phyloP scores from a whole-genome alignment of 345 rosid genomes.

The Ailanthus altissimus region DNA sequence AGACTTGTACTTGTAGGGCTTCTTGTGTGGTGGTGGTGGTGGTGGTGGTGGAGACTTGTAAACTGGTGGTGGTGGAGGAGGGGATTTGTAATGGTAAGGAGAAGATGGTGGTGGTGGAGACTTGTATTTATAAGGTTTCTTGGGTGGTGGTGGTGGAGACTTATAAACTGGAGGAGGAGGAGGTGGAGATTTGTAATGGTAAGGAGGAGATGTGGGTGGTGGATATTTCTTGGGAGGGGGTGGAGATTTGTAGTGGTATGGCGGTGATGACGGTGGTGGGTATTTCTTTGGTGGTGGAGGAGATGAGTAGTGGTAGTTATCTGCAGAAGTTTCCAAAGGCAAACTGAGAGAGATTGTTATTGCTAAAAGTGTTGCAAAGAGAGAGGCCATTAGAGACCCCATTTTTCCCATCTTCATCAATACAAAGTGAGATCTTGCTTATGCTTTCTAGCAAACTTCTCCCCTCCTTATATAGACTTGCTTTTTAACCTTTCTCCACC shows the following conservation, averaged over 20 bases:
- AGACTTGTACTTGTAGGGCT: slow-evolving; percentile 12
- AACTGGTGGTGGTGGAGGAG: slow-evolving; percentile 27
- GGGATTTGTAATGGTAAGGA: slow-evolving; percentile 25
- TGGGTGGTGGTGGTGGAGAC: slow-evolving; percentile 23
- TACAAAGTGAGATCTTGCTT: slow-evolving; percentile 21
- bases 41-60: slow-evolving; percentile 26
- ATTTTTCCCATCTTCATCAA: slow-evolving; percentile 44
- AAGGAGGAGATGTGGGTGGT: slow-evolving; percentile 5
- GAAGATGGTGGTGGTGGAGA: slow-evolving; percentile 32
- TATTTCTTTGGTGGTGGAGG: slow-evolving; percentile 27
- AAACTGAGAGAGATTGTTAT: slow-evolving; percentile 46
- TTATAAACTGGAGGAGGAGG: slow-evolving; percentile 24
- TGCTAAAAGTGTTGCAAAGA: slow-evolving; percentile 48
- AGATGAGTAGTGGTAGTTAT: slow-evolving; percentile 38
- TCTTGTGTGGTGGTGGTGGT: slow-evolving; percentile 21
- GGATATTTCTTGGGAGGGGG: slow-evolving; percentile 21
- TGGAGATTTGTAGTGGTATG: slow-evolving; percentile 9
- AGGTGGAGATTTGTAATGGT: neutral
- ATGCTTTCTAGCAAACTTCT: slow-evolving; percentile 28
- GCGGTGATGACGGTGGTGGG: slow-evolving; percentile 26
- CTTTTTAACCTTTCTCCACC: slow-evolving; percentile 20
- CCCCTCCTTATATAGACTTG: slow-evolving; percentile 61
- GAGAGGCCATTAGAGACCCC: slow-evolving; percentile 55
- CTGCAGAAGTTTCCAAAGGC: slow-evolving; percentile 38
- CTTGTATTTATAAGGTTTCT: slow-evolving; percentile 8